Evolutionary conservation across 352 stramenopile genomes (phyloP), one percentile per base, ranked within the genome.

Genomic region (Halophytophthora polymorphica): DNA sequence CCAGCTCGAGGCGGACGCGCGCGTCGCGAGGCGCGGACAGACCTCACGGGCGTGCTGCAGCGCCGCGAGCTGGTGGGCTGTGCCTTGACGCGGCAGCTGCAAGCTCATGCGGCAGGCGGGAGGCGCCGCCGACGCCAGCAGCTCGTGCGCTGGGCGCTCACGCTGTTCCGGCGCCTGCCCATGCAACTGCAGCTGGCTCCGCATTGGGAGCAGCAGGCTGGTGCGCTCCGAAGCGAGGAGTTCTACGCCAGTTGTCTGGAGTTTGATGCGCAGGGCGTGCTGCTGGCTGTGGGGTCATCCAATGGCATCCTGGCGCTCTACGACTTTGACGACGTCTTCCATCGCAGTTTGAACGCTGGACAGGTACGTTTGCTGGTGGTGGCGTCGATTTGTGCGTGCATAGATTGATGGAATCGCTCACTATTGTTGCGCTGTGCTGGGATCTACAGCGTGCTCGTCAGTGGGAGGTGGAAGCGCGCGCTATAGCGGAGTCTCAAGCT

Each of bases 291-390:
- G 0, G 82, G 82, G 0, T 69, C 77, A 15, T 89, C 75, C 15
- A 86, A 86, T 41, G 82, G 82, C 21, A 68, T 84, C 35, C 61
- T 93, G 14, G 76, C 79, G 5, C 58, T 93, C 22, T 93, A 80
- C 55, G 82, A 93, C 58, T 93, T 88, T 52, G 82, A 93, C 56
- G 80, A 88, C 41, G 62, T 86, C 28, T 88, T 83, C 23, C 64
- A 87, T 45, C 71, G 61, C 34, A 81, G 55, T 39, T 61, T 90
- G 18, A 88, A 86, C 34, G 37, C 82, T 6, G 63, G 57, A 33
- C 73, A 85, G 44, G 55, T 82, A 47, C n/a, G 29, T 1, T 13
- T 1, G 1, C 6, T 23, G 4, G 25, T 8, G 25, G 4, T 31
- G 25, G 25, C 8, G 25, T 31, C 25, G 25, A 31, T 4, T 4